phyloP scores from a whole-genome alignment of 2,329 filamentous ascomycete genomes.

The Clarireedia homoeocarpa region DNA sequence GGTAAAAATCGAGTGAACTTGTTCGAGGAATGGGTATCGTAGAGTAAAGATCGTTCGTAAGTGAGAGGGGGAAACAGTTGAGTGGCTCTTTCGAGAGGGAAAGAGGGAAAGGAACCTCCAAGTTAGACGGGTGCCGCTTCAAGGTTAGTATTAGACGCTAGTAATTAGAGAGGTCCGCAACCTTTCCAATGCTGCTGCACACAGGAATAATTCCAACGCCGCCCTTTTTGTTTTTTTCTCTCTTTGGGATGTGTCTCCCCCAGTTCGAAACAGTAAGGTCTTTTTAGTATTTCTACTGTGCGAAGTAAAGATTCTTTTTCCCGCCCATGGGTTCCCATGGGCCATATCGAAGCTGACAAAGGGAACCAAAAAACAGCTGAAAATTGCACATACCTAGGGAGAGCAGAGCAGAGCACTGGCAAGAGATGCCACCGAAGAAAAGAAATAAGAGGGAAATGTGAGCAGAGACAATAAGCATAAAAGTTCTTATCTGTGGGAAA shows the following conservation, averaged over 20 bases:
- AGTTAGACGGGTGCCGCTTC: slow-evolving; percentile 7
- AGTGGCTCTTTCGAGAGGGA: slow-evolving; percentile 4
- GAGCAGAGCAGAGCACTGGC: too few species aligned
- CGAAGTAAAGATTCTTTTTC: too few species aligned
- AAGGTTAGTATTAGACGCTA: slow-evolving; percentile 6
- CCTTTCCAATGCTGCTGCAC: neutral
- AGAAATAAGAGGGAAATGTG: neutral
- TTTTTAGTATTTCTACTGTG: too few species aligned
- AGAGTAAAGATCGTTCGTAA: neutral
- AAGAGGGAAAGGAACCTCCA: slow-evolving; percentile 8
- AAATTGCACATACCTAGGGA: too few species aligned
- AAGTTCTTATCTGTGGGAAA: neutral
- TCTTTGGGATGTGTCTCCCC: neutral
- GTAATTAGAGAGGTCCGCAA: slow-evolving; percentile 1
- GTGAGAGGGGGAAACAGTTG: slow-evolving; percentile 1
- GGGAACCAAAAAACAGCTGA: too few species aligned
- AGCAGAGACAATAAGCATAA: neutral
- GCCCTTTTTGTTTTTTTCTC: slow-evolving; percentile 1
- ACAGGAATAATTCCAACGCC: neutral
- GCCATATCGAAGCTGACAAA: too few species aligned
- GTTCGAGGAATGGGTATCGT: neutral
- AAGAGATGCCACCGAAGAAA: neutral
- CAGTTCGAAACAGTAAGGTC: neutral
- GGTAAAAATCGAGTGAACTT: neutral
- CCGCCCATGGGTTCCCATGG: too few species aligned